Evolutionary conservation across 108 stramenopile genomes (phyloP).

Genomic region (Schizochytrium sp.): DNA sequence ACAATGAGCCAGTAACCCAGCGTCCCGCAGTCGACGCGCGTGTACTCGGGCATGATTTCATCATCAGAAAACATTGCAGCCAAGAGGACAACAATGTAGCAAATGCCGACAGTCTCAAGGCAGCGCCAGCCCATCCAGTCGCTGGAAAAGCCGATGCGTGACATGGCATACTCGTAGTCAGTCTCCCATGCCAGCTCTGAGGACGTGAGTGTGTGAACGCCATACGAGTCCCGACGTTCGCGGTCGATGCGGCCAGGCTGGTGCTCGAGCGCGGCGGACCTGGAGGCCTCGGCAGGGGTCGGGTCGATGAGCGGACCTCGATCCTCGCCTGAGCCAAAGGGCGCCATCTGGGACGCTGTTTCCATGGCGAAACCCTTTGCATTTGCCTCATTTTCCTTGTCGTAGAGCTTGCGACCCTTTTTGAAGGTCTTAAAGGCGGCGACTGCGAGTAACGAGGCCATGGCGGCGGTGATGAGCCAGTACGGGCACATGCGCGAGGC

Average conservation of each 20-base stretch:
- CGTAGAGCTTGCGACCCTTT: not conserved
- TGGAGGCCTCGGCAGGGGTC: not conserved
- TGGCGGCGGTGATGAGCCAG: not conserved
- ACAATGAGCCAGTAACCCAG: not conserved
- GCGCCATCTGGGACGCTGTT: not conserved
- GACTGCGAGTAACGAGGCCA: not conserved
- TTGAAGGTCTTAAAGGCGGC: not conserved
- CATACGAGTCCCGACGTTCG: not conserved
- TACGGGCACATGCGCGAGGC: conserved; percentile 1
- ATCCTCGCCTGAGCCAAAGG: not conserved
- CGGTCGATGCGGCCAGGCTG: not conserved
- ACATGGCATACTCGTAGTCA: not conserved
- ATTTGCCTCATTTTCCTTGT: not conserved
- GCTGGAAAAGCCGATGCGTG: not conserved
- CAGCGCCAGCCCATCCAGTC: not conserved
- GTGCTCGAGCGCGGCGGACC: not conserved
- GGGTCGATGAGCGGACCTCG: not conserved
- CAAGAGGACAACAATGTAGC: not conserved
- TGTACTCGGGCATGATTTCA: not conserved
- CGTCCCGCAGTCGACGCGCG: not conserved
- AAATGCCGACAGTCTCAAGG: not conserved
- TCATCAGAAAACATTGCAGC: not conserved
- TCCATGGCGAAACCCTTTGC: not conserved
- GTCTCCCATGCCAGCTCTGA: not conserved
- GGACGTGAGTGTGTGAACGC: not conserved